A percentile compares a stretch with the other conserved stretches of the same genome.
These are phyloP conservation scores for Salix exigua DNA, from an alignment of 345 rosid genomes.

Conservation along the genomic window DNA sequence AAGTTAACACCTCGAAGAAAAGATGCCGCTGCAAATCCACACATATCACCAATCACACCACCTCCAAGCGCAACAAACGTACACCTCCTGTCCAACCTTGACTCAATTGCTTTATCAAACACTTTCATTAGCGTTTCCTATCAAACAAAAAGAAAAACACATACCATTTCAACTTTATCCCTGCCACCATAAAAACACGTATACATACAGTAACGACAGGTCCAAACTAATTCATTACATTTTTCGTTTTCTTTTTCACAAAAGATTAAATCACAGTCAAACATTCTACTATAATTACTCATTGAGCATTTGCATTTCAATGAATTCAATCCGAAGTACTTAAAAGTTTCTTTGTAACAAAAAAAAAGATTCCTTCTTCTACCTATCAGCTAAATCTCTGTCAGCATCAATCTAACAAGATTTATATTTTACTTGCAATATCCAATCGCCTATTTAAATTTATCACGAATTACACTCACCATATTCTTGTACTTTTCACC, in stretches of 20 bases:
- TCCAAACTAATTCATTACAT: too few relatives aligned
- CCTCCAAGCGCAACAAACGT: constrained; percentile 99
- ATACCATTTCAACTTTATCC: background rate
- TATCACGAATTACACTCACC: constrained; percentile 34
- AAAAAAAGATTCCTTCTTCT: too few relatives aligned
- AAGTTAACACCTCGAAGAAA: constrained; percentile 97
- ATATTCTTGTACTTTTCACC: constrained; percentile 90
- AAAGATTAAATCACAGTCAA: too few relatives aligned
- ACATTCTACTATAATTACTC: too few relatives aligned
- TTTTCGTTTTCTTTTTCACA: too few relatives aligned
- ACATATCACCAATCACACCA: constrained; percentile 96
- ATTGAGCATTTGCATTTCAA: too few relatives aligned
- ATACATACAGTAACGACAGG: background rate
- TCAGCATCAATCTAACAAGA: too few relatives aligned
- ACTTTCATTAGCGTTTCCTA: constrained; percentile 88
- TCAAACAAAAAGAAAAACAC: constrained; percentile 13
- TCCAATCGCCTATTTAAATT: too few relatives aligned
- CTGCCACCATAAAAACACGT: background rate
- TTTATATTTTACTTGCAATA: too few relatives aligned
- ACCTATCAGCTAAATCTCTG: too few relatives aligned
- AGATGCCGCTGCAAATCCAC: constrained; percentile 95
- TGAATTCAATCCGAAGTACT: too few relatives aligned
- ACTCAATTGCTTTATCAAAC: constrained; percentile 91
- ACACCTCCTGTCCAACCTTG: constrained; percentile 69
- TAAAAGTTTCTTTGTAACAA: too few relatives aligned